phyloP scores from a whole-genome alignment of 495 filamentous ascomycete genomes.

The Neurospora pannonica region DNA sequence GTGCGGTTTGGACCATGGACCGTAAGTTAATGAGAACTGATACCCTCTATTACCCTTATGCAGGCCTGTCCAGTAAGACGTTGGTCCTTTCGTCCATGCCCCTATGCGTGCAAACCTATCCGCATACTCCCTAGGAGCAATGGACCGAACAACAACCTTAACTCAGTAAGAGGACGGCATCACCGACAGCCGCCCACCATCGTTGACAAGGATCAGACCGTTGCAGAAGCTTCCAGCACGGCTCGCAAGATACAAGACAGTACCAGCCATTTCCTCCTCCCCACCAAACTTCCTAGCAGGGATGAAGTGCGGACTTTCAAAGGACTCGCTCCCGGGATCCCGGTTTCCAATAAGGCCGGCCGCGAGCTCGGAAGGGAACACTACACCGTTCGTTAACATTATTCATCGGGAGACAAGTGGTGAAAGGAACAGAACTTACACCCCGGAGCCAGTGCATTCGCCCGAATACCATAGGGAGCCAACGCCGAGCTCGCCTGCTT shows the following conservation, averaged over 20 bases:
- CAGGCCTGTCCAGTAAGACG: not conserved
- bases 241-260: conserved; percentile 46
- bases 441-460: conserved; percentile 58
- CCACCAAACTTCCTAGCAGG: conserved; percentile 43
- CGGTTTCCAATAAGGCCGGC: conserved; percentile 22
- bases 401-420: too few relatives aligned
- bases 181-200: conserved; percentile 45
- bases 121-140: not conserved
- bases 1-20: not conserved
- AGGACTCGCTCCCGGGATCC: conserved; percentile 30
- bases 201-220: conserved; percentile 44
- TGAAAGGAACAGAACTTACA: conserved; percentile 29
- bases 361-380: conserved; percentile 51
- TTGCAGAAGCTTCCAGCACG: conserved; percentile 50
- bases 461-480: conserved; percentile 44
- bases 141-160: not conserved
- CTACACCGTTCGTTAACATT: conserved; percentile 13
- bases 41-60: not conserved
- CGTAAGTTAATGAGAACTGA: not conserved
- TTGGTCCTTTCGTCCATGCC: not conserved
- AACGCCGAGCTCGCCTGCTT: conserved; percentile 49
- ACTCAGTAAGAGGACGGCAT: conserved; percentile 38
- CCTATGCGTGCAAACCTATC: not conserved
- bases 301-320: conserved; percentile 28
- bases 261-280: conserved; percentile 50